These are phyloP conservation scores for Rhododendron molle DNA, from an alignment of 148 eudicot species.

Conservation along the genomic window DNA sequence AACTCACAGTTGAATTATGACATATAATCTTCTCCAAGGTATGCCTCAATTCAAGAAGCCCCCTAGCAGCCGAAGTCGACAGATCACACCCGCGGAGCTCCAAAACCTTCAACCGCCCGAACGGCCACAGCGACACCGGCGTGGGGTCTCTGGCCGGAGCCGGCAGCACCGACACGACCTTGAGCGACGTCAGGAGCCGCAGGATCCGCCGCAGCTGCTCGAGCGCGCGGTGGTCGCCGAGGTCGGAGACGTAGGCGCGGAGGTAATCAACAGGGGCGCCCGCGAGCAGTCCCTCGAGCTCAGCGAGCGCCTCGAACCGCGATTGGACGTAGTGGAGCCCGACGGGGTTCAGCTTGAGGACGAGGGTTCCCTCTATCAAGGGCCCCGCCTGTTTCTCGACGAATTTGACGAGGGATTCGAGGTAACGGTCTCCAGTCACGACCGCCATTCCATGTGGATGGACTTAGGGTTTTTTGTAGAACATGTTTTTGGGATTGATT, in stretches of 20 bases:
- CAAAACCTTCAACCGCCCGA: slow-evolving; percentile 77
- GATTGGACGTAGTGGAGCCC: slow-evolving; percentile 88
- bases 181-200: slow-evolving; percentile 57
- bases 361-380: slow-evolving; percentile 61
- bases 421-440: slow-evolving; percentile 83
- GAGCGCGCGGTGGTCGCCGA: slow-evolving; percentile 89
- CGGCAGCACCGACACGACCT: slow-evolving; percentile 65
- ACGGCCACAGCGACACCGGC: slow-evolving; percentile 54
- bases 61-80: slow-evolving; percentile 66
- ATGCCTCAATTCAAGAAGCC: slow-evolving; percentile 73
- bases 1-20: slow-evolving; percentile 88
- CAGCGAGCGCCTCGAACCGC: slow-evolving; percentile 68
- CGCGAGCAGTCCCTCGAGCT: slow-evolving; percentile 63
- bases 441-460: slow-evolving; percentile 34
- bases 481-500: neutral
- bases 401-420: slow-evolving; percentile 74
- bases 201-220: slow-evolving; percentile 79
- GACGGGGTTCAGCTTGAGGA: slow-evolving; percentile 68
- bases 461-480: neutral
- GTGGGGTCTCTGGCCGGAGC: slow-evolving; percentile 65
- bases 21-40: slow-evolving; percentile 89
- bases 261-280: slow-evolving; percentile 95
- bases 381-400: slow-evolving; percentile 54
- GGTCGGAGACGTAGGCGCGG: slow-evolving; percentile 83
- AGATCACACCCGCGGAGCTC: slow-evolving; percentile 96